Evolutionary conservation across 768 basidiomycete species (phyloP).

Genomic region (Auricularia auricula-judae): DNA sequence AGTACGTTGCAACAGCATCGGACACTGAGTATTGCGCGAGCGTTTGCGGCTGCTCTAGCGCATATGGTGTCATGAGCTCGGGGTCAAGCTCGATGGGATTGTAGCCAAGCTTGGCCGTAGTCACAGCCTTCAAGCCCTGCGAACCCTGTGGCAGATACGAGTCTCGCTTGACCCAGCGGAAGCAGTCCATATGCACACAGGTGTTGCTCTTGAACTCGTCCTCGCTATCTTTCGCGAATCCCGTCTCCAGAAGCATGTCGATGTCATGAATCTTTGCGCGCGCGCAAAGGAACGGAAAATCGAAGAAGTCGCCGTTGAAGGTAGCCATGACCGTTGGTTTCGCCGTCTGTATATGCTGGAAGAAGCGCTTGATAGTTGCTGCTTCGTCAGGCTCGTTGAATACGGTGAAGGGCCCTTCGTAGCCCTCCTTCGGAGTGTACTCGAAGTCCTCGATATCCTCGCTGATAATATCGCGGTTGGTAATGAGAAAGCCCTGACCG

Average conservation of each 20-base stretch:
- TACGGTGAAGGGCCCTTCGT: constrained; percentile 90
- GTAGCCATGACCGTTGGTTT: constrained; percentile 97
- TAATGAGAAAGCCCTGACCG: constrained; percentile 94
- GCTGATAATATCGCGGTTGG: constrained; percentile 92
- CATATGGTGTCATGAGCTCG: constrained; percentile 99
- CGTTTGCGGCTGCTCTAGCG: constrained; percentile 86
- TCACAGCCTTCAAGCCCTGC: constrained; percentile 97
- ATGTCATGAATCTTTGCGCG: constrained; percentile 81
- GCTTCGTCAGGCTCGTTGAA: constrained; percentile 93
- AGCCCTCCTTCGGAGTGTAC: constrained; percentile 96
- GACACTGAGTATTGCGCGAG: constrained; percentile 98
- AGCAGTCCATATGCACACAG: constrained; percentile 98
- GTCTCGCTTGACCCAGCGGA: constrained; percentile 99
- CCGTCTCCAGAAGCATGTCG: constrained; percentile 92
- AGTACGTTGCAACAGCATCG: constrained; percentile 99
- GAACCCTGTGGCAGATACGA: constrained; percentile 97
- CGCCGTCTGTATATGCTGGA: constrained; percentile 85
- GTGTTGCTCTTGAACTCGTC: constrained; percentile 89
- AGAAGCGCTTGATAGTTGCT: constrained; percentile 75
- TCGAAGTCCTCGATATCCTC: constrained; percentile 99
- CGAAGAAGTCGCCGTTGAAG: constrained; percentile 99
- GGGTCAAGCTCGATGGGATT: constrained; percentile 96
- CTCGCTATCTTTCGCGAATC: constrained; percentile 83
- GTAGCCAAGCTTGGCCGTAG: constrained; percentile 91
- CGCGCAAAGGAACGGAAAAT: constrained; percentile 92